phyloP scores from a whole-genome alignment of 2,329 filamentous ascomycete species.

The Colletotrichum sp. region DNA sequence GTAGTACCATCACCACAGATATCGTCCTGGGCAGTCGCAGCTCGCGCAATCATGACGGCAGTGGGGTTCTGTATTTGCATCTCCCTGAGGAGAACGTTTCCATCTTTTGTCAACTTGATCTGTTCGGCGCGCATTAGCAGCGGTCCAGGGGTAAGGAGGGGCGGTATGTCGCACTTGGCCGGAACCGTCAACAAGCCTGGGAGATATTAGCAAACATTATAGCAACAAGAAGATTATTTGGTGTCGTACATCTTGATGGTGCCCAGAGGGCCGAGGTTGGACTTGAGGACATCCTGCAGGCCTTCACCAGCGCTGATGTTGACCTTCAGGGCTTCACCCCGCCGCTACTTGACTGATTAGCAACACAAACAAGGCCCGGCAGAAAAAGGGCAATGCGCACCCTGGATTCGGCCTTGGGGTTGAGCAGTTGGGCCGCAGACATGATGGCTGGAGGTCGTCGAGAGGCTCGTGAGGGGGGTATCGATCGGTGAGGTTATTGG shows the following conservation, averaged over 20 bases:
- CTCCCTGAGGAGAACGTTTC: constrained; percentile 81
- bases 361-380: constrained; percentile 43
- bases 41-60: constrained; percentile 81
- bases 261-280: constrained; percentile 90
- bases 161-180: constrained; percentile 60
- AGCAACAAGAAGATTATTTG: not conserved
- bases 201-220: constrained; percentile 28
- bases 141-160: constrained; percentile 2
- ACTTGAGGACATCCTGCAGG: constrained; percentile 91
- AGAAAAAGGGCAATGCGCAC: constrained; percentile 56
- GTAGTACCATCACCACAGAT: constrained; percentile 98
- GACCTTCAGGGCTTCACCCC: constrained; percentile 94
- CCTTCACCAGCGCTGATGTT: constrained; percentile 98
- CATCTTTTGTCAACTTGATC: constrained; percentile 99
- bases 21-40: constrained; percentile 96
- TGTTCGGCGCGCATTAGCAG: constrained; percentile 39
- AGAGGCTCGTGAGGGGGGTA: constrained; percentile 13
- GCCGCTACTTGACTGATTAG: constrained; percentile 65
- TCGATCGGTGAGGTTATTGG: constrained; percentile 16
- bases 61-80: constrained; percentile 99
- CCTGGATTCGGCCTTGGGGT: constrained; percentile 98
- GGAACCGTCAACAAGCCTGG: constrained; percentile 71
- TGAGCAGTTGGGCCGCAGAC: constrained; percentile 98
- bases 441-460: constrained; percentile 52
- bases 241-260: constrained; percentile 87